A percentile compares a stretch with the other conserved stretches of the same genome.
phyloP scores from a whole-genome alignment of 2,329 filamentous ascomycete genomes.

The Fusarium subtropicale region DNA sequence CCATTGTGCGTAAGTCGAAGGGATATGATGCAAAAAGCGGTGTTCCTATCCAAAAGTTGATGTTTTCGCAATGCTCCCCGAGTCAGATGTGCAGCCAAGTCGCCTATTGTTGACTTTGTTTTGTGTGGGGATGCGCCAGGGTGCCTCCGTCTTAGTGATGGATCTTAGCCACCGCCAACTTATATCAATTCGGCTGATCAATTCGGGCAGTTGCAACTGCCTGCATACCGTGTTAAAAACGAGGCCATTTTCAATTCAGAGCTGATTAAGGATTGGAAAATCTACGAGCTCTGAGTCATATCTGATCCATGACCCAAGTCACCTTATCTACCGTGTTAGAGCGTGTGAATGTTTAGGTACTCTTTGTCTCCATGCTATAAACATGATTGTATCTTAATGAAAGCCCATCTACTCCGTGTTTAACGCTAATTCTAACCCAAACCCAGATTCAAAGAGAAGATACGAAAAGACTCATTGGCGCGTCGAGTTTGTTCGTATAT shows the following conservation, averaged over 20 bases:
- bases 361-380: not conserved
- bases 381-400: conserved; percentile 1
- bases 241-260: not conserved
- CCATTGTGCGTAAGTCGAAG: conserved; percentile 27
- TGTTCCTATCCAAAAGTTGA: conserved; percentile 13
- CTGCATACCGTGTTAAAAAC: not conserved
- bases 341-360: not conserved
- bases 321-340: not conserved
- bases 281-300: not conserved
- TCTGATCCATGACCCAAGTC: not conserved
- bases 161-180: conserved; percentile 4
- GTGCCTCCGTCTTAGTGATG: conserved; percentile 25
- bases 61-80: conserved; percentile 9
- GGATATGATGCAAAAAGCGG: not conserved
- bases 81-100: conserved; percentile 26
- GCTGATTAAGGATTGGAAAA: not conserved
- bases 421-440: conserved; percentile 26
- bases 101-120: conserved; percentile 39
- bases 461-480: not conserved
- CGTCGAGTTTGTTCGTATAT: conserved; percentile 8
- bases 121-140: conserved; percentile 43
- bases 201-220: not conserved
- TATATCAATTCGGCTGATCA: not conserved
- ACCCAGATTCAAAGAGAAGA: conserved; percentile 13
- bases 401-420: conserved; percentile 13